Evolutionary conservation across 495 filamentous ascomycete genomes (phyloP).

Genomic region (Cairneyella variabilis): DNA sequence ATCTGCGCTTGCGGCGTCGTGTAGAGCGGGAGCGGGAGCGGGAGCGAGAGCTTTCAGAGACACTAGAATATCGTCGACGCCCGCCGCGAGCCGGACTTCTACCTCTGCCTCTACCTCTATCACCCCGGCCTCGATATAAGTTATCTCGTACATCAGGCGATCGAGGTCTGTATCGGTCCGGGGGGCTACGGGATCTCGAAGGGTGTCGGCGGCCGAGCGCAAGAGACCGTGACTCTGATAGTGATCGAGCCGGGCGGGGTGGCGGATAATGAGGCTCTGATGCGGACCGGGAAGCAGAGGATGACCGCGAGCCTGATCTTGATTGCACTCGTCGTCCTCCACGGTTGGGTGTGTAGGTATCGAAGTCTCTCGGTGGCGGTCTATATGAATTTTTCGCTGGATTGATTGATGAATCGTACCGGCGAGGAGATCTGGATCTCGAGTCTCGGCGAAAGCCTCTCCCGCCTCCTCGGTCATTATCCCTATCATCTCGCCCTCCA

Average conservation of each 20-base stretch:
- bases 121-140: slow-evolving; percentile 31
- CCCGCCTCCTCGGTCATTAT: slow-evolving; percentile 19
- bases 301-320: slow-evolving; percentile 19
- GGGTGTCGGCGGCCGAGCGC: slow-evolving; percentile 30
- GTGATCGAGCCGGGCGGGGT: too few relatives aligned
- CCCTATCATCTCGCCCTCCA: slow-evolving; percentile 36
- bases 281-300: slow-evolving; percentile 4
- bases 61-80: slow-evolving; percentile 19
- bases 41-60: not conserved
- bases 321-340: slow-evolving; percentile 35
- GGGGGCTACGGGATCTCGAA: slow-evolving; percentile 41
- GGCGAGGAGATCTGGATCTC: slow-evolving; percentile 52
- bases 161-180: slow-evolving; percentile 27
- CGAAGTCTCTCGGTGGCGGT: slow-evolving; percentile 43
- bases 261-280: slow-evolving; percentile 37
- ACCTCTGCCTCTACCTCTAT: slow-evolving; percentile 24
- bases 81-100: slow-evolving; percentile 20
- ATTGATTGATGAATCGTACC: too few relatives aligned
- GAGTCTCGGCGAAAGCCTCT: slow-evolving; percentile 38
- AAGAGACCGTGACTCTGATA: too few relatives aligned
- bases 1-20: slow-evolving; percentile 15
- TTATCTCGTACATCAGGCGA: slow-evolving; percentile 20
- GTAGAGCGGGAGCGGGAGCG: slow-evolving; percentile 21
- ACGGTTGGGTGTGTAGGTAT: slow-evolving; percentile 48
- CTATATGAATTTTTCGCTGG: slow-evolving; percentile 44